These are phyloP conservation scores for Pisolithus thermaeus DNA, from an alignment of 1,284 basidiomycete species.

Conservation along the genomic window DNA sequence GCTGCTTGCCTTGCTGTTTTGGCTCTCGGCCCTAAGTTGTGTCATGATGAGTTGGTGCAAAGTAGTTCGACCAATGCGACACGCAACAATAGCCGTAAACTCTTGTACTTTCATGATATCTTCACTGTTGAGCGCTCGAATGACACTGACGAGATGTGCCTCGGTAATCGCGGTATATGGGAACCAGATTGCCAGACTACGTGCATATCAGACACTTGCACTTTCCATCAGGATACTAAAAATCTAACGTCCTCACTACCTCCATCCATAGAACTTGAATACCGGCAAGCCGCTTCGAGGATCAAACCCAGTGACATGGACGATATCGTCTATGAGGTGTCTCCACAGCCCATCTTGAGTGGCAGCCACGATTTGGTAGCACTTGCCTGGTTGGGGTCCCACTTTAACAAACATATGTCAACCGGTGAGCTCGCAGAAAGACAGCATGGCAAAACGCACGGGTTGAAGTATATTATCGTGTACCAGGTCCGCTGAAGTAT, in stretches of 20 bases:
- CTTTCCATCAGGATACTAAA: too few species aligned
- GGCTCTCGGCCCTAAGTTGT: conserved; percentile 6
- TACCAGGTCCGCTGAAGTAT: conserved; percentile 6
- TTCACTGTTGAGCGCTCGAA: not conserved
- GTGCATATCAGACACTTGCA: too few species aligned
- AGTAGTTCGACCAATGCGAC: not conserved
- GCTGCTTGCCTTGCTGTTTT: conserved; percentile 3
- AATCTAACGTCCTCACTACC: conserved; percentile 1
- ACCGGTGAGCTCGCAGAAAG: too few species aligned
- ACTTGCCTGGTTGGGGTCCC: conserved; percentile 8
- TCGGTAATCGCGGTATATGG: conserved; percentile 4
- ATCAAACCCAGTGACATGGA: not conserved
- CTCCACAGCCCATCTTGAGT: not conserved
- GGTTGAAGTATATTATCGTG: conserved; percentile 12
- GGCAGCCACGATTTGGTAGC: not conserved
- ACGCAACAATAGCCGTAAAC: conserved; percentile 10
- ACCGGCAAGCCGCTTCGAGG: not conserved
- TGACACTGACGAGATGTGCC: conserved; percentile 5
- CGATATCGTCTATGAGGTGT: not conserved
- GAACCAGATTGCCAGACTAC: conserved; percentile 12
- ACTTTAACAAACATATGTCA: conserved; percentile 7
- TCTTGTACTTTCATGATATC: conserved; percentile 8
- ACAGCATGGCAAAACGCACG: conserved; percentile 3
- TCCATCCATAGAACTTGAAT: conserved; percentile 1
- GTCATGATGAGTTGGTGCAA: not conserved